Percentiles rank a stretch among this genome's conserved stretches.
Evolutionary conservation across 352 stramenopile species (phyloP).

Genomic region (Phytophthora sansomeana): DNA sequence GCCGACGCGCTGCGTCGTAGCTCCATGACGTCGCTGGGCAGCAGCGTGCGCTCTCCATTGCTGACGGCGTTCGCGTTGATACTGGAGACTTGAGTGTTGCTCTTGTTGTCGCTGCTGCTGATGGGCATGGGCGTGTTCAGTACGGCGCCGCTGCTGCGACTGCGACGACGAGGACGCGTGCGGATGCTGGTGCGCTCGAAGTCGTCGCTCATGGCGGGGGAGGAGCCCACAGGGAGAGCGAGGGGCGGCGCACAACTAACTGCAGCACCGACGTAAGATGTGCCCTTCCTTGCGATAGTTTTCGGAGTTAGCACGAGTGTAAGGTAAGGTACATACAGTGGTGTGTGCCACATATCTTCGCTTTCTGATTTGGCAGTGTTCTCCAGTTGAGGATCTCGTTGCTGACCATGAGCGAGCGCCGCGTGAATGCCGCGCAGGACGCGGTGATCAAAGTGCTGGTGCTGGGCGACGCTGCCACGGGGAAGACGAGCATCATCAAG

Average conservation of each 20-base stretch:
- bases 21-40: conserved; percentile 48
- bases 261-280: conserved; percentile 14
- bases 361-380: conserved; percentile 7
- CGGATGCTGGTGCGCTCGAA: conserved; percentile 20
- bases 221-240: not conserved
- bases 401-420: conserved; percentile 64
- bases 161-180: conserved; percentile 39
- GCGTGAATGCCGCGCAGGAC: conserved; percentile 82
- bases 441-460: conserved; percentile 94
- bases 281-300: conserved; percentile 18
- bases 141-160: conserved; percentile 90
- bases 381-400: conserved; percentile 6
- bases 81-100: conserved; percentile 4
- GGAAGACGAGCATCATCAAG: conserved; percentile 95
- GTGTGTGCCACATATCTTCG: not conserved
- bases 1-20: conserved; percentile 50
- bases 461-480: conserved; percentile 90
- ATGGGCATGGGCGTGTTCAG: conserved; percentile 75
- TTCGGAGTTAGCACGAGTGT: conserved; percentile 4
- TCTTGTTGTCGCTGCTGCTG: conserved; percentile 48
- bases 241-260: conserved; percentile 3
- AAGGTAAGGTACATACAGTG: not conserved
- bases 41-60: conserved; percentile 26
- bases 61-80: not conserved
- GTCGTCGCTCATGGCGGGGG: conserved; percentile 35